Percentiles rank a stretch among this genome's conserved stretches.
phyloP scores from a whole-genome alignment of 2,329 filamentous ascomycete genomes.

The Catunica adiposa region DNA sequence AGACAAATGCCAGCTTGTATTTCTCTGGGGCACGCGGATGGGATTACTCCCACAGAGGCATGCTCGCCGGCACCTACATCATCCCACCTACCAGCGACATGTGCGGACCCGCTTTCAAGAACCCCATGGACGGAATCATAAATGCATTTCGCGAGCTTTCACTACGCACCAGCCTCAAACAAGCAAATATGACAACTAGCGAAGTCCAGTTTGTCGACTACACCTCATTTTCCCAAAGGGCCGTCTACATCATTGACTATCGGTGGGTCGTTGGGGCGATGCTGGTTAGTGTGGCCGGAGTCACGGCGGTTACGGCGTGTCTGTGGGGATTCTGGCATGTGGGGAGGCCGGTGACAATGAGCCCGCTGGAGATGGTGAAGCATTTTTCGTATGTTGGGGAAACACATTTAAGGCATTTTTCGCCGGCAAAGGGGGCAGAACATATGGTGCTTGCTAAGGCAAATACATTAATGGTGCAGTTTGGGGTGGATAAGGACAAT shows the following conservation, averaged over 20 bases:
- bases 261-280: slow-evolving; percentile 12
- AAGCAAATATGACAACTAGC: slow-evolving; percentile 4
- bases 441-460: slow-evolving; percentile 10
- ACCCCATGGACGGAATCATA: slow-evolving; percentile 13
- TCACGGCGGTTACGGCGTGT: slow-evolving; percentile 4
- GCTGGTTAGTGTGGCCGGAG: slow-evolving; percentile 9
- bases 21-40: slow-evolving; percentile 12
- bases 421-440: slow-evolving; percentile 8
- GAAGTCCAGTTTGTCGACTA: slow-evolving; percentile 12
- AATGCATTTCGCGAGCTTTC: slow-evolving; percentile 12
- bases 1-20: slow-evolving; percentile 5
- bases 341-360: slow-evolving; percentile 9
- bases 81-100: slow-evolving; percentile 2
- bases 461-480: slow-evolving; percentile 11
- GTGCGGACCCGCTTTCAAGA: slow-evolving; percentile 11
- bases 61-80: slow-evolving; percentile 12
- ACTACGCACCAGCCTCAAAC: slow-evolving; percentile 5
- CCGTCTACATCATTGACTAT: slow-evolving; percentile 12
- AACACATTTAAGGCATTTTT: slow-evolving; percentile 10
- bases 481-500: slow-evolving; percentile 11
- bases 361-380: slow-evolving; percentile 13
- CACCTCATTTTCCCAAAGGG: slow-evolving; percentile 11
- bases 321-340: slow-evolving; percentile 14
- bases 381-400: slow-evolving; percentile 13
- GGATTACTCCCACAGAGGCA: slow-evolving; percentile 11